These are phyloP conservation scores for Moesziomyces antarcticus DNA, from an alignment of 1,284 basidiomycete genomes.

Conservation along the genomic window DNA sequence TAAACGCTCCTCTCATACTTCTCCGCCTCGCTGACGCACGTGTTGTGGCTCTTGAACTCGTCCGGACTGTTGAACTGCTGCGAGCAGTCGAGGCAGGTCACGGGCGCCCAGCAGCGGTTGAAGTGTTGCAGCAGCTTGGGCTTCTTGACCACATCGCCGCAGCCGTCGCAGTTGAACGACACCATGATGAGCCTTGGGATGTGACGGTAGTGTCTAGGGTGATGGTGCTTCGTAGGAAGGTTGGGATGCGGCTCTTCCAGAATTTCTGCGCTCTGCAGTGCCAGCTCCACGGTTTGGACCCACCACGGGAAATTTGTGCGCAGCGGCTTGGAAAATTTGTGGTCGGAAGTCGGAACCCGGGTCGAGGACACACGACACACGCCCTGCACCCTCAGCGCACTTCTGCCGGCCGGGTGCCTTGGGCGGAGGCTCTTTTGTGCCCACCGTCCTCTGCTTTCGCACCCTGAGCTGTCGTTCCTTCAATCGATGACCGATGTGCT, in stretches of 20 bases:
- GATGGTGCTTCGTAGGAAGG: background rate
- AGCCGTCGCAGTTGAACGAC: slow-evolving; percentile 65
- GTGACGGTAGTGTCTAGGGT: background rate
- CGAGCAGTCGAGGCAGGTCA: slow-evolving; percentile 67
- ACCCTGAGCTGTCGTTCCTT: too few species aligned
- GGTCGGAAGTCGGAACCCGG: slow-evolving; percentile 8
- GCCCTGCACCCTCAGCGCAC: too few species aligned
- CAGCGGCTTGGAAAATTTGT: slow-evolving; percentile 6
- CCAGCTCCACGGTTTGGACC: slow-evolving; percentile 7
- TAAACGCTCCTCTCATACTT: slow-evolving; percentile 64
- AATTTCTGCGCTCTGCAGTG: too few species aligned
- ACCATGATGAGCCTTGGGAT: slow-evolving; percentile 37
- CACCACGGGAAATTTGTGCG: slow-evolving; percentile 10
- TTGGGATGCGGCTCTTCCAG: background rate
- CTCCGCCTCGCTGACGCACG: slow-evolving; percentile 66
- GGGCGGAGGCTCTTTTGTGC: too few species aligned
- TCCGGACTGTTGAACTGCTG: slow-evolving; percentile 59
- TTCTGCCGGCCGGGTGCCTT: too few species aligned
- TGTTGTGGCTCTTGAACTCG: slow-evolving; percentile 65
- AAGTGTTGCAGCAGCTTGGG: slow-evolving; percentile 66
- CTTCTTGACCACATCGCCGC: slow-evolving; percentile 67
- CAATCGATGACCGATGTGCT: too few species aligned
- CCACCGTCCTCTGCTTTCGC: too few species aligned
- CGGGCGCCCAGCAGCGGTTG: slow-evolving; percentile 59
- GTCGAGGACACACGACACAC: too few species aligned